Base-by-base conservation (phyloP, 768 basidiomycete genomes). In the Sarcomyxa edulis region DNA sequence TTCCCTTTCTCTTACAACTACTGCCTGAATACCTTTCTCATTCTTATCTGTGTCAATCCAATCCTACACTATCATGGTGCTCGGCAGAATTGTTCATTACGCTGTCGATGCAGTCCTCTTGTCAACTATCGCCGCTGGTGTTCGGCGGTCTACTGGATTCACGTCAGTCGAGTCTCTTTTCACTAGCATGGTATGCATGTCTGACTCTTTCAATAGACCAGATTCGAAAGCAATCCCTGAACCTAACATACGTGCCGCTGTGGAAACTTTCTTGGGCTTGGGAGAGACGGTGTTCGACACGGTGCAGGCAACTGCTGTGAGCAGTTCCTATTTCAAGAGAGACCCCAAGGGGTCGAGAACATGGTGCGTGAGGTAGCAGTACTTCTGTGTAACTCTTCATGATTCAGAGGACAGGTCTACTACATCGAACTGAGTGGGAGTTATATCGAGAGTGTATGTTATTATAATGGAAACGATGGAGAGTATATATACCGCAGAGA, bases 261-360 rank as follows among this genome's bases (percentile, higher is more conserved):
- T 88, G 3, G 87, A 96, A 50, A 76, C 72, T 42, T 93, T 91
- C 55, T 70, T 98, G 35, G 78, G 81, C 24, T 67, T 92, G 18
- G 95, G 95, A 36, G 95, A 97, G 62, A 79, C 83, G 4, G 60
- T 95, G 23, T 97, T 95, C 64, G 87, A 90, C 54, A 73, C 92
- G 59, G 66, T 84, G 24, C 84, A 92, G 51, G 82, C 78, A 8
- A 79, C 82, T 2, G 89, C 81, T n/a, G 87, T 96, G 45, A 91
- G 85, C 56, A 93, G 83, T 55, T 49, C 68, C 7, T 96, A 87
- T 54, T 97, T 87, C 68, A 83, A 74, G 68, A 74, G 71, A 52
- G 68, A 74, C 58, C 39, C 61, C n/a, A n/a, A n/a, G n/a, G n/a
- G n/a, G n/a, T n/a, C n/a, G n/a, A n/a, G n/a, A n/a, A n/a, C n/a